A percentile compares a stretch with the other conserved stretches of the same genome.
These are phyloP conservation scores for Chlamydomonas incerta DNA, from an alignment of 139 green algal genomes.

Conservation along the genomic window DNA sequence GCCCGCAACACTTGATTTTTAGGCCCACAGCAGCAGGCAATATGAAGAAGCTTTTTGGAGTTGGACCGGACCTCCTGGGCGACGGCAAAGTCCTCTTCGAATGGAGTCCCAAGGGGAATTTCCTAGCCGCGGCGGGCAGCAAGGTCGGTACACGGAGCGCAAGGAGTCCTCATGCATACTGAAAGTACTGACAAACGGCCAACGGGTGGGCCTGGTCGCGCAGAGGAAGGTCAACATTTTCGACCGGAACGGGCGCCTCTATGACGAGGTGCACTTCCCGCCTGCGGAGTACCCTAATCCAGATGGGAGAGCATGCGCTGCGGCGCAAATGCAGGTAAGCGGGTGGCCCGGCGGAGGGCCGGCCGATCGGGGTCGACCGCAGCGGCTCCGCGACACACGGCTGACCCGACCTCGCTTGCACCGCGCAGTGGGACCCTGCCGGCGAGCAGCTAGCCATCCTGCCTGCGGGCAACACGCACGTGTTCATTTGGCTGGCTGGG, in stretches of 20 bases:
- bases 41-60: slow-evolving; percentile 57
- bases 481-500: slow-evolving; percentile 69
- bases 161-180: no score
- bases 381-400: no score
- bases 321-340: slow-evolving; percentile 58
- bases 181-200: no score
- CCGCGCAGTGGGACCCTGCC: slow-evolving; percentile 73
- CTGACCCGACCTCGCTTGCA: not conserved
- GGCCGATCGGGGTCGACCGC: no score
- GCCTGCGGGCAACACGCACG: slow-evolving; percentile 65
- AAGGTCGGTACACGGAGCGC: slow-evolving; percentile 53
- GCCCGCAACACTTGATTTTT: no score
- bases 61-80: slow-evolving; percentile 49
- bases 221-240: slow-evolving; percentile 77
- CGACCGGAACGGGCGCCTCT: slow-evolving; percentile 71
- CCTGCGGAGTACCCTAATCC: slow-evolving; percentile 52
- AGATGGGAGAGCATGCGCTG: slow-evolving; percentile 37
- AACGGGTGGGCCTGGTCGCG: not conserved
- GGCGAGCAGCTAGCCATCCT: slow-evolving; percentile 78
- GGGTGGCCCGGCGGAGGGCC: no score
- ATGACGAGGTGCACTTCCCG: slow-evolving; percentile 71
- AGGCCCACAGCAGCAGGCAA: no score
- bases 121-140: slow-evolving; percentile 59
- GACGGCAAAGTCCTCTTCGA: slow-evolving; percentile 64
- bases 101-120: slow-evolving; percentile 64